Evolutionary conservation across 768 basidiomycete genomes (phyloP).

Genomic region (Suillus fuscotomentosus): DNA sequence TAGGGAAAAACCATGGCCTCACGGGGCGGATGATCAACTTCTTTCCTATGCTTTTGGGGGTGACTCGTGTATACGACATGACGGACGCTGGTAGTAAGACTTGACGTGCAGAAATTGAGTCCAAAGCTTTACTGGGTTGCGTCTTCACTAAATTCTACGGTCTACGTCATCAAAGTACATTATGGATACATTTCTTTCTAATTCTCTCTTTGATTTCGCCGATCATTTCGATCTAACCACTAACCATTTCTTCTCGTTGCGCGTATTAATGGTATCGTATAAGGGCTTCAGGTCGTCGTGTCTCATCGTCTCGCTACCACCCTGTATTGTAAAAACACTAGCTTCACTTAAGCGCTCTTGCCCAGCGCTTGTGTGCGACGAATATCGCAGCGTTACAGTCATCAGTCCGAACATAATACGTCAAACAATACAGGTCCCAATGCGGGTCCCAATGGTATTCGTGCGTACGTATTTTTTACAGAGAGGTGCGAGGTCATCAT

Average conservation of each 20-base stretch:
- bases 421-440: not conserved
- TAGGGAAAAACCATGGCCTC: conserved; percentile 1
- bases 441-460: not conserved
- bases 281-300: not conserved
- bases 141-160: not conserved
- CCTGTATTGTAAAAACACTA: not conserved
- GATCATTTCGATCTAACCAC: not conserved
- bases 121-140: not conserved
- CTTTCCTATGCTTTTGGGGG: not conserved
- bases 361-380: not conserved
- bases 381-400: not conserved
- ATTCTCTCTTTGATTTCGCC: not conserved
- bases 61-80: not conserved
- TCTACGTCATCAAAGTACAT: not conserved
- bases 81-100: not conserved
- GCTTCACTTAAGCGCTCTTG: not conserved
- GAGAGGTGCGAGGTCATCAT: not conserved
- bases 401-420: not conserved
- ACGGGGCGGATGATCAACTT: not conserved
- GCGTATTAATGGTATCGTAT: not conserved
- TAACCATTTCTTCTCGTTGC: not conserved
- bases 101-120: not conserved
- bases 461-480: not conserved
- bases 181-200: not conserved
- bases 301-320: not conserved